These are phyloP conservation scores for Epichloe amarillans DNA, from an alignment of 2,329 filamentous ascomycete species.

Conservation along the genomic window DNA sequence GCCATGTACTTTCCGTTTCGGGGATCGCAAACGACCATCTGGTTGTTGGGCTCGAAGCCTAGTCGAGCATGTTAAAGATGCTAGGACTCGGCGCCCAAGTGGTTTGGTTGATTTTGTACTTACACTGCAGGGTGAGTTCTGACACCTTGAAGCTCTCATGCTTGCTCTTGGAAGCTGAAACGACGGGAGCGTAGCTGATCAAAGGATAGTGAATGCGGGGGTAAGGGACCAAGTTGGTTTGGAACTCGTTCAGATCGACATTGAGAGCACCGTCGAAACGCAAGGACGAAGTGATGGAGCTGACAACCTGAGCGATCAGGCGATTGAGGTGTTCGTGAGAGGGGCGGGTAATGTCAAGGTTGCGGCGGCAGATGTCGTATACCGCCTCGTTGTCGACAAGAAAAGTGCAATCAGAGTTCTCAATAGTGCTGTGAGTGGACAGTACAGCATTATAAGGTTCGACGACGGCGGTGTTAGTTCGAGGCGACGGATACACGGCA, in stretches of 20 bases:
- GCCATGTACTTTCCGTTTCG: constrained; percentile 69
- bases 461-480: constrained; percentile 56
- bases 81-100: neutral
- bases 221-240: constrained; percentile 63
- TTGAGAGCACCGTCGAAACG: constrained; percentile 62
- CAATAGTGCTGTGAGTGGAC: constrained; percentile 62
- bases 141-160: constrained; percentile 82
- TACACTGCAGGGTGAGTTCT: constrained; percentile 64
- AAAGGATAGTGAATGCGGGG: constrained; percentile 63
- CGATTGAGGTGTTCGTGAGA: constrained; percentile 61
- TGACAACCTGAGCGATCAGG: constrained; percentile 60
- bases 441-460: constrained; percentile 65
- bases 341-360: constrained; percentile 55
- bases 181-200: constrained; percentile 59
- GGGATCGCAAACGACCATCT: constrained; percentile 65
- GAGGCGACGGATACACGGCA: constrained; percentile 57
- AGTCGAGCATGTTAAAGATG: constrained; percentile 13
- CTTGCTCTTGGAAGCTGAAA: constrained; percentile 61
- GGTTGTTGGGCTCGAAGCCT: constrained; percentile 69
- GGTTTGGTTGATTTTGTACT: constrained; percentile 15
- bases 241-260: constrained; percentile 65
- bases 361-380: constrained; percentile 62
- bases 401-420: constrained; percentile 71
- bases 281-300: constrained; percentile 59
- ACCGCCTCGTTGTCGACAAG: constrained; percentile 64